Conservation (phyloP, 139 green algal genomes). For the Eudorina sp. region DNA sequence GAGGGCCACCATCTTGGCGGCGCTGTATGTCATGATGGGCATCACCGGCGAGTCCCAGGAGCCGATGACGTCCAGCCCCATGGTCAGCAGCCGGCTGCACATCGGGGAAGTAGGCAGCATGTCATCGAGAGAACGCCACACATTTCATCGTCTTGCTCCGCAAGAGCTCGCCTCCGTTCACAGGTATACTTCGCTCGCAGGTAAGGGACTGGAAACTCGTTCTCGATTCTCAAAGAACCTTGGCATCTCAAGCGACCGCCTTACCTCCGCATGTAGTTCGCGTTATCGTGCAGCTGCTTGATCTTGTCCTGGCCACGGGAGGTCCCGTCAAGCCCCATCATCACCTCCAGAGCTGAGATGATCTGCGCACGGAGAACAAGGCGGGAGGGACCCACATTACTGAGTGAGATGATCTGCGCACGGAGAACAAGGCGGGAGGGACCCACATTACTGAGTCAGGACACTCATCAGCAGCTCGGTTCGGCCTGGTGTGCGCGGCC, state of each 20-base stretch:
- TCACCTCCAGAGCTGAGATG: conserved; percentile 81
- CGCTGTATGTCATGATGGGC: conserved; percentile 98
- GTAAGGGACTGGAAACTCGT: too few relatives aligned
- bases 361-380: conserved; percentile 64
- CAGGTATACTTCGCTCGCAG: too few relatives aligned
- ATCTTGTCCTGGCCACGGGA: conserved; percentile 53
- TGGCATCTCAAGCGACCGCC: not conserved
- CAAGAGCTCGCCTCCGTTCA: too few relatives aligned
- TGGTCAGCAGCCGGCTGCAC: conserved; percentile 70
- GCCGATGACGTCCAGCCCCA: conserved; percentile 94
- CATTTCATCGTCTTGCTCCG: too few relatives aligned
- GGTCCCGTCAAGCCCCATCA: conserved; percentile 77
- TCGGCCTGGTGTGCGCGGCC: too few relatives aligned
- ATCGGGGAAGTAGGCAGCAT: not conserved
- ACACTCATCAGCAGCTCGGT: too few relatives aligned
- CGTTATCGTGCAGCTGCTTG: conserved; percentile 89
- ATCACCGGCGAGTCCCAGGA: conserved; percentile 97
- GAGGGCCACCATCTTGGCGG: conserved; percentile 76
- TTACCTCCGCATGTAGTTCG: conserved; percentile 91
- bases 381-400: too few relatives aligned
- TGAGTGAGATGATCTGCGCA: conserved; percentile 75
- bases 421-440: too few relatives aligned
- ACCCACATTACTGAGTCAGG: too few relatives aligned
- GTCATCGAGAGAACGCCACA: too few relatives aligned
- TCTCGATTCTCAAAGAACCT: too few relatives aligned